Evolutionary conservation across 1,284 basidiomycete genomes (phyloP), one percentile per base, ranked within the genome.

Genomic region (Singerocomus rubriflavus): DNA sequence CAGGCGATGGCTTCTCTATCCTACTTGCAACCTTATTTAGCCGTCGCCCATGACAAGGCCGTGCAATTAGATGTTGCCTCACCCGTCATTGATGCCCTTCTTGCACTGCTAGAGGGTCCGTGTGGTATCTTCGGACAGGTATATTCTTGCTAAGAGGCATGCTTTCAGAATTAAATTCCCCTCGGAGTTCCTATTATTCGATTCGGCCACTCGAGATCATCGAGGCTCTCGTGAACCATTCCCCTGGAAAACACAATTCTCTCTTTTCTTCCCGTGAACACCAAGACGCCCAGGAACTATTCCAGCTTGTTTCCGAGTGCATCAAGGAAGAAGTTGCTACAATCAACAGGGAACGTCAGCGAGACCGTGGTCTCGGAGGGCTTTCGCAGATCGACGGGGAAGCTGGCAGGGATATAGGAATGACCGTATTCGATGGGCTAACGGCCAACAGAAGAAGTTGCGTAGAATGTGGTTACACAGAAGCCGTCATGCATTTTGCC

Each of bases 231-330:
- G 78, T 81, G 14, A 67, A 75, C 32, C 73, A 82, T 42, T 77
- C 81, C 37, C 70, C 76, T 35, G 76, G 78, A 53, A 80, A 78
- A 38, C 74, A 77, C 36, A 80, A 76, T 52, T 77, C 85, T 0
- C 76, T 95, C 6, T 85, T 96, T 62, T 81, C 81, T 52, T 91
- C 90, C 1, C 82, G 90, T 13, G 90, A 95, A 63, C 93, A 97
- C 66, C 93, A 97, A 71, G 93, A 97, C 67, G 93, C 93, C 3
- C 94, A 97, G 62, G 94, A 97, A 65, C 77, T 97, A n/a, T 96
- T 95, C 70, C 85, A 94, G 59, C 82, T 95, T 33, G 73, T 97
- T 17, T 88, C 92, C 0, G 91, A 94, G 64, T 89, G 84, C 40
- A 78, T 96, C 58, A 91, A 91, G 68, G 84, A 84, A 52, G 93